These are phyloP conservation scores for Phytopythium chamaehyphon DNA, from an alignment of 352 stramenopile species.

Conservation along the genomic window DNA sequence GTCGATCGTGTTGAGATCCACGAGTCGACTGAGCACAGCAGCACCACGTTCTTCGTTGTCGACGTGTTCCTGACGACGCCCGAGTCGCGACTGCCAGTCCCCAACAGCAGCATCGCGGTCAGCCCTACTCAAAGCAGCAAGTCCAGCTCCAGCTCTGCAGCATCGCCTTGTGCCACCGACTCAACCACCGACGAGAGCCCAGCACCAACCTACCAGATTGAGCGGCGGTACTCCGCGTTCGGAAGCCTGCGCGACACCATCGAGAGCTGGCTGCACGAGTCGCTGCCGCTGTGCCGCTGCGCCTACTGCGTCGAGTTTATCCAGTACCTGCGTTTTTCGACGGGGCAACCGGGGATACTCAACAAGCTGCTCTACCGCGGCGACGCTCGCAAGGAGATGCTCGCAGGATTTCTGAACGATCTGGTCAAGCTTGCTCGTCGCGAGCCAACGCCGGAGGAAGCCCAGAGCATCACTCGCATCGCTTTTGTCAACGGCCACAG, in stretches of 20 bases:
- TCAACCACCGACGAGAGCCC: not conserved
- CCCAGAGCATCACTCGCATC: too few species aligned
- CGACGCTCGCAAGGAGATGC: constrained; percentile 30
- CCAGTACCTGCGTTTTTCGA: constrained; percentile 35
- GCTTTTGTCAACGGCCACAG: constrained; percentile 6
- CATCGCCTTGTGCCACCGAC: not conserved
- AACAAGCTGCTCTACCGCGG: constrained; percentile 21
- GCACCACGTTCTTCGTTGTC: constrained; percentile 34
- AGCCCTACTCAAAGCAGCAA: not conserved
- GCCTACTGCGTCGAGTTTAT: constrained; percentile 46
- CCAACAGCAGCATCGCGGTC: not conserved
- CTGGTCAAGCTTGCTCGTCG: constrained; percentile 24
- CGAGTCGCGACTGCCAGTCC: constrained; percentile 18
- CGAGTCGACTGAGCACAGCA: constrained; percentile 15
- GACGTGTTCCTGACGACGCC: constrained; percentile 32
- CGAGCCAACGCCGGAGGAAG: not conserved
- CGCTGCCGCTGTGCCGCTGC: constrained; percentile 13
- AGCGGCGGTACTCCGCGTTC: constrained; percentile 49
- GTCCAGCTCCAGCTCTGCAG: not conserved
- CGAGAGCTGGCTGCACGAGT: constrained; percentile 27
- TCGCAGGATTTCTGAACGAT: constrained; percentile 33
- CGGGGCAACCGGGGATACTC: constrained; percentile 24
- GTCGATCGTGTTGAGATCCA: constrained; percentile 42
- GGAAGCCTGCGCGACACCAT: constrained; percentile 28
- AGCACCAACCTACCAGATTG: constrained; percentile 25